A percentile compares a stretch with the other conserved stretches of the same genome.
These are phyloP conservation scores for Discostella pseudostelligera DNA, from an alignment of 108 stramenopile species.

Conservation along the genomic window DNA sequence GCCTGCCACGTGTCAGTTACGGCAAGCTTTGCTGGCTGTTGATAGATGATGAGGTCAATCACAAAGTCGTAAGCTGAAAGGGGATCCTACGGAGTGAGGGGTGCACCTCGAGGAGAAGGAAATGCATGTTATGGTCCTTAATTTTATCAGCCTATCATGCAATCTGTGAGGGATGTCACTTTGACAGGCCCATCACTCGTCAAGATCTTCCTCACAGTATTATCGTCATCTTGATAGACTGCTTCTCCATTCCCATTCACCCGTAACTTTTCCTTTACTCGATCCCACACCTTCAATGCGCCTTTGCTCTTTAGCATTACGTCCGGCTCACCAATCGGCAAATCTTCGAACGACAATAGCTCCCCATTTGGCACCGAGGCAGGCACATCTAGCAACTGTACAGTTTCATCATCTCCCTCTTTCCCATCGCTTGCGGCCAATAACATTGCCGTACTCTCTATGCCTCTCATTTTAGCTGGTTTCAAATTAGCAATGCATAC, in stretches of 20 bases:
- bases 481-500: conserved; percentile 83
- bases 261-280: conserved; percentile 61
- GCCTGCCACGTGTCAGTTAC: no score
- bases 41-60: no score
- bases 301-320: conserved; percentile 86
- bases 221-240: conserved; percentile 50
- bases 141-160: conserved; percentile 40
- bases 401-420: conserved; percentile 65
- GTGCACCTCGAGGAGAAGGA: background rate
- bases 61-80: no score
- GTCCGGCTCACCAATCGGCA: conserved; percentile 68
- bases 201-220: conserved; percentile 41
- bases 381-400: conserved; percentile 69
- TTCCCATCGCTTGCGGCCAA: conserved; percentile 69
- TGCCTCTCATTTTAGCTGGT: conserved; percentile 85
- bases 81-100: background rate
- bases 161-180: conserved; percentile 50
- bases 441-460: conserved; percentile 85
- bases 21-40: no score
- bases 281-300: conserved; percentile 80
- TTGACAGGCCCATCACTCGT: conserved; percentile 66
- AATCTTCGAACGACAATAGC: conserved; percentile 69
- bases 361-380: conserved; percentile 77
- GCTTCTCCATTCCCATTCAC: conserved; percentile 63
- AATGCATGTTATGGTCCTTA: background rate